A percentile compares a stretch with the other conserved stretches of the same genome.
Conservation (phyloP, 441 rosid genomes). For the Eutrema salsugineum region DNA sequence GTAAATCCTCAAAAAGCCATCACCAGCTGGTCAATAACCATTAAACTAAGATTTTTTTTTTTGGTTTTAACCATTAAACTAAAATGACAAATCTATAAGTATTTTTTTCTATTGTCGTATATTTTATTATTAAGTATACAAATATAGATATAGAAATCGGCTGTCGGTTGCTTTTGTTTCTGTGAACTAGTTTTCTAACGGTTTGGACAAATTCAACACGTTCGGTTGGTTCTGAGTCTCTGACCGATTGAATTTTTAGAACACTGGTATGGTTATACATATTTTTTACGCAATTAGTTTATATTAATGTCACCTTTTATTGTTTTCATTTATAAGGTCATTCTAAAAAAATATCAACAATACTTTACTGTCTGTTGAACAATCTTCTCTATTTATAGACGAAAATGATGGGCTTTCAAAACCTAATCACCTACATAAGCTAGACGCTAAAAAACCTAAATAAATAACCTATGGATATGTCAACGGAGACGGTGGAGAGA, state of each 20-base stretch:
- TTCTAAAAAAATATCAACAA: not conserved
- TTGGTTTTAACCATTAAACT: too few species aligned
- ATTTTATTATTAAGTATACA: too few species aligned
- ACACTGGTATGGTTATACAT: not conserved
- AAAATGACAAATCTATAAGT: not conserved
- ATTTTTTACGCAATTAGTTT: not conserved
- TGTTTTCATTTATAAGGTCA: not conserved
- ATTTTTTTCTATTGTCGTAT: not conserved
- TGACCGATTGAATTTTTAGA: not conserved
- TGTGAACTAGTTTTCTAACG: not conserved
- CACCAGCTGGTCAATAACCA: not conserved
- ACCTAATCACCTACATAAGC: not conserved
- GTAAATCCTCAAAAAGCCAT: not conserved
- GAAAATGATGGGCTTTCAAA: not conserved
- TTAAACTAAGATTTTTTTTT: too few species aligned
- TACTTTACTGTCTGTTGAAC: not conserved
- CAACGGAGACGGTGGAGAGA: not conserved
- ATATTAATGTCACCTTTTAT: not conserved
- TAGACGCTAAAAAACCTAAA: not conserved
- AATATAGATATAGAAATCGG: too few species aligned
- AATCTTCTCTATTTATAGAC: not conserved
- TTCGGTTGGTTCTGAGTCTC: not conserved
- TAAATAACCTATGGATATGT: not conserved
- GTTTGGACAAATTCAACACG: not conserved
- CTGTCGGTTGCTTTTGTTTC: not conserved